A percentile compares a stretch with the other conserved stretches of the same genome.
These are phyloP conservation scores for Akanthomyces muscarius DNA, from an alignment of 2,329 filamentous ascomycete species.

Conservation along the genomic window DNA sequence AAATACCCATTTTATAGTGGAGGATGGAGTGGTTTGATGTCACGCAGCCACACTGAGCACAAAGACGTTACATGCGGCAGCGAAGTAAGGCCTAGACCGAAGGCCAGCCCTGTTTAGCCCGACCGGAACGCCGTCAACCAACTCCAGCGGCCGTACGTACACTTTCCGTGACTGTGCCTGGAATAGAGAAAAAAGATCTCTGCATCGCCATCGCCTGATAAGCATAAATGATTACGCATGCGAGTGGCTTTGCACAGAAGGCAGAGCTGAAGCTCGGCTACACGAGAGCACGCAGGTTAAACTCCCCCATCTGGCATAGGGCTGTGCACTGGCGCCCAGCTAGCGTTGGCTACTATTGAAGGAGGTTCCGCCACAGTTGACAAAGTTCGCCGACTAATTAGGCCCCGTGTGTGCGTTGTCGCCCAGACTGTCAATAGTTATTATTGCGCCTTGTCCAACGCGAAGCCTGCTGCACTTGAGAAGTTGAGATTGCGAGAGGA, in stretches of 20 bases:
- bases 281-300: background rate
- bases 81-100: background rate
- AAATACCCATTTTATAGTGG: too few species aligned
- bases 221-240: conserved; percentile 11
- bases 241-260: background rate
- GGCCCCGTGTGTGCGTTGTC: background rate
- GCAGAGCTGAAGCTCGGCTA: background rate
- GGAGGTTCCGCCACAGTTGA: background rate
- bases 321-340: background rate
- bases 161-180: background rate
- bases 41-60: background rate
- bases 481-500: background rate
- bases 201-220: background rate
- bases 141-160: background rate
- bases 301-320: background rate
- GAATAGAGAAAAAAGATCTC: background rate
- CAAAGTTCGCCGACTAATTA: background rate
- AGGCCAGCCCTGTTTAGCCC: background rate
- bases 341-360: background rate
- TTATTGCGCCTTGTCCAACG: background rate
- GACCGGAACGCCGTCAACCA: background rate
- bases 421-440: background rate
- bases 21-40: too few species aligned
- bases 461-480: too few species aligned
- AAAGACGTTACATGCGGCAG: background rate